These are phyloP conservation scores for Dryas integrifolia DNA, from an alignment of 331 rosid genomes.

Conservation along the genomic window DNA sequence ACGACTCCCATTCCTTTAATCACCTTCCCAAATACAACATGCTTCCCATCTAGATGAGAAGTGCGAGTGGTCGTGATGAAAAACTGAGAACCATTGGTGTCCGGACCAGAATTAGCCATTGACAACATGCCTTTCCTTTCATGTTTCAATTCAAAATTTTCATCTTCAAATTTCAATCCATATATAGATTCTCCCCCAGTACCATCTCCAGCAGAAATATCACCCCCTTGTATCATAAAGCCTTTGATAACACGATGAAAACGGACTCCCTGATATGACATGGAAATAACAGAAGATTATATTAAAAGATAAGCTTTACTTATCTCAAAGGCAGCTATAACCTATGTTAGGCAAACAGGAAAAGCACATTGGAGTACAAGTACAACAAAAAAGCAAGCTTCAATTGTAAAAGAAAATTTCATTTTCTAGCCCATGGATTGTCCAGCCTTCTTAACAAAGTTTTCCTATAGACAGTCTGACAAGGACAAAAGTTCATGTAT, in stretches of 20 bases:
- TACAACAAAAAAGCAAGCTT: not conserved
- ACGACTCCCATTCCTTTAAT: slow-evolving; percentile 91
- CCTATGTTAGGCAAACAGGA: not conserved
- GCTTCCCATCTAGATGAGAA: slow-evolving; percentile 87
- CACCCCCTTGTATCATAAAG: slow-evolving; percentile 93
- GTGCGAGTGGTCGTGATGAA: slow-evolving; percentile 84
- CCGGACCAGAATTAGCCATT: slow-evolving; percentile 82
- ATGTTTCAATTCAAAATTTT: slow-evolving; percentile 83
- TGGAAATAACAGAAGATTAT: slow-evolving; percentile 2
- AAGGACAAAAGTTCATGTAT: not conserved
- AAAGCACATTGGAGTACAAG: not conserved
- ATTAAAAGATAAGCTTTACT: slow-evolving; percentile 3
- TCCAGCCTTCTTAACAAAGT: not conserved
- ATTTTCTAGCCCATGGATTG: not conserved
- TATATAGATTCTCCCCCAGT: slow-evolving; percentile 92
- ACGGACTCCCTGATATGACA: slow-evolving; percentile 59
- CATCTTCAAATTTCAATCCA: slow-evolving; percentile 80
- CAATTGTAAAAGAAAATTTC: not conserved
- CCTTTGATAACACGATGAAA: slow-evolving; percentile 80
- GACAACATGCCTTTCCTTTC: slow-evolving; percentile 96
- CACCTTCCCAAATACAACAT: slow-evolving; percentile 85
- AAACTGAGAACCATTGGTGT: slow-evolving; percentile 88
- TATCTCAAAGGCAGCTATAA: slow-evolving; percentile 4
- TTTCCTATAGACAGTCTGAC: not conserved
- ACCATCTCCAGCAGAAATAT: slow-evolving; percentile 88